Evolutionary conservation across 2,329 filamentous ascomycete genomes (phyloP).

Genomic region (Monosporascus cannonballus): DNA sequence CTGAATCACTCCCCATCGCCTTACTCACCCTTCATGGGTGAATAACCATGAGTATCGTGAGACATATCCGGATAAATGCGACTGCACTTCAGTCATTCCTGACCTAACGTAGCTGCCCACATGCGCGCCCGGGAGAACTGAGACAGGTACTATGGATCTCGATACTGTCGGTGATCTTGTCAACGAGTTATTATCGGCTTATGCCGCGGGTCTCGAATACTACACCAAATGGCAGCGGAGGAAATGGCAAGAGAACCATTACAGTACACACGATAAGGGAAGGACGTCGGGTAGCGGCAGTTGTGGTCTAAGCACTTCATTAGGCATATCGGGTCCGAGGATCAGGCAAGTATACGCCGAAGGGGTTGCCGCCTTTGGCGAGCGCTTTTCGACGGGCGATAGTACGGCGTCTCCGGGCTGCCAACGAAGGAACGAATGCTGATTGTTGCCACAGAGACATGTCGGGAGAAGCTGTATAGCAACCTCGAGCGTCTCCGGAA

Average conservation of each 20-base stretch:
- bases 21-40: too few relatives aligned
- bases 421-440: background rate
- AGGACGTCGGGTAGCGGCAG: conserved; percentile 8
- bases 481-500: conserved; percentile 23
- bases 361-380: conserved; percentile 28
- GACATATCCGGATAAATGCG: background rate
- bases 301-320: conserved; percentile 30
- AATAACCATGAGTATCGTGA: too few relatives aligned
- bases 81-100: background rate
- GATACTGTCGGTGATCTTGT: conserved; percentile 24
- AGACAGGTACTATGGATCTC: conserved; percentile 17
- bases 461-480: conserved; percentile 22
- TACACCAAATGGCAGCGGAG: conserved; percentile 31
- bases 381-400: conserved; percentile 29
- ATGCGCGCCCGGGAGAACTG: conserved; percentile 14
- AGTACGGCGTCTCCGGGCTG: conserved; percentile 15
- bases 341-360: conserved; percentile 28
- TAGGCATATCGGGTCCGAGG: conserved; percentile 23
- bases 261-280: conserved; percentile 14
- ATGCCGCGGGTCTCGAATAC: conserved; percentile 23
- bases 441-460: conserved; percentile 14
- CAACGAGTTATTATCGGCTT: conserved; percentile 24
- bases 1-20: too few relatives aligned
- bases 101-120: conserved; percentile 4
- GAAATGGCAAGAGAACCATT: conserved; percentile 28